Evolutionary conservation across 2,329 filamentous ascomycete genomes (phyloP).

Genomic region (Bertia moriformis): DNA sequence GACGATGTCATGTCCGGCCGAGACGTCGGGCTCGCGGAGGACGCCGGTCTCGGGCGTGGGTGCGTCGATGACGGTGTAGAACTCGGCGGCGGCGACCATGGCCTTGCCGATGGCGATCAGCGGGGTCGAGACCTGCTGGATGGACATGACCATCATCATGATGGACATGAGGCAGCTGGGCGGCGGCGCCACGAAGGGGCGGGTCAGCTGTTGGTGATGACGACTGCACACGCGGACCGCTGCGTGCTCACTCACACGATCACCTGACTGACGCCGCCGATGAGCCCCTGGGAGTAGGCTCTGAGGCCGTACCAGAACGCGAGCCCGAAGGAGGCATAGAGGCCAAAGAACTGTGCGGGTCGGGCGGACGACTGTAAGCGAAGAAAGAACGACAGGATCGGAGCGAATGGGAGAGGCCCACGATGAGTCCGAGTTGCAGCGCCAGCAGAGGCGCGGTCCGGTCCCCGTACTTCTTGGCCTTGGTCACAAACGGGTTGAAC

Average conservation of each 20-base stretch:
- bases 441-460: conserved; percentile 33
- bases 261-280: conserved; percentile 35
- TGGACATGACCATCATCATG: conserved; percentile 39
- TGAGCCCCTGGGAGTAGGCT: conserved; percentile 26
- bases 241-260: conserved; percentile 27
- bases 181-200: no score
- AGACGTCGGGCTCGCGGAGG: conserved; percentile 19
- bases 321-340: conserved; percentile 36
- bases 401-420: conserved; percentile 10
- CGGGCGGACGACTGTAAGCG: conserved; percentile 9
- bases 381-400: conserved; percentile 8
- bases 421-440: conserved; percentile 34
- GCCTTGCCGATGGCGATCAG: conserved; percentile 43
- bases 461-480: conserved; percentile 32
- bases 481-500: conserved; percentile 38
- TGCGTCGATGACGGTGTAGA: conserved; percentile 38
- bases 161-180: conserved; percentile 37
- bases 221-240: neutral
- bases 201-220: conserved; percentile 4
- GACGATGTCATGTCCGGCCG: conserved; percentile 20
- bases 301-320: conserved; percentile 50
- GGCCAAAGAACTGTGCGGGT: conserved; percentile 26
- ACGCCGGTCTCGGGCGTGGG: conserved; percentile 16
- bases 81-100: conserved; percentile 39
- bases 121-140: conserved; percentile 41